Evolutionary conservation across 108 stramenopile species (phyloP).

Genomic region (Cylindrotheca fusiformis): DNA sequence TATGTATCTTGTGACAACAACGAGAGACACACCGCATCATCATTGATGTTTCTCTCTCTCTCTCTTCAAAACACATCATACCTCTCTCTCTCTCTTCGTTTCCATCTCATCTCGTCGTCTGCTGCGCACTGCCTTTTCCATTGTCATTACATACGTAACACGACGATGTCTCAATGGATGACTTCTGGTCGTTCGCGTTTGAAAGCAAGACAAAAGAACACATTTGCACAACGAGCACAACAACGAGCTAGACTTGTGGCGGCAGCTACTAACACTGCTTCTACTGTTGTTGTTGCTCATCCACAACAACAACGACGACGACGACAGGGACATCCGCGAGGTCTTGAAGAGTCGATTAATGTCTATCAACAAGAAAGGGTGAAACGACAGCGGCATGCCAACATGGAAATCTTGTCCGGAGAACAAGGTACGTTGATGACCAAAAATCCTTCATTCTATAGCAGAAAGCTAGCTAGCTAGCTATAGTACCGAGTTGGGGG

Average conservation of each 20-base stretch:
- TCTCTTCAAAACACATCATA: too few species aligned
- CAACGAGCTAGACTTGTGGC: conserved; percentile 21
- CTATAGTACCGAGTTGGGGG: too few species aligned
- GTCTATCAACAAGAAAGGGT: neutral
- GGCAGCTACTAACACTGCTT: neutral
- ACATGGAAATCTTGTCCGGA: neutral
- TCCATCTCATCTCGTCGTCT: too few species aligned
- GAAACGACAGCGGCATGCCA: neutral
- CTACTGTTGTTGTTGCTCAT: too few species aligned
- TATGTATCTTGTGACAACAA: too few species aligned
- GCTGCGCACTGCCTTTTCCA: neutral
- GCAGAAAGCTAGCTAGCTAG: too few species aligned
- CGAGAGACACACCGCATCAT: too few species aligned
- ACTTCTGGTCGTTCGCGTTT: conserved; percentile 40
- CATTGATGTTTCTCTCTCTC: neutral
- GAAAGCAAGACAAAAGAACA: conserved; percentile 34
- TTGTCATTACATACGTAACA: neutral
- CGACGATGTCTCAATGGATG: conserved; percentile 40
- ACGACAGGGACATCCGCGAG: too few species aligned
- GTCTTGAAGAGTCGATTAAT: too few species aligned
- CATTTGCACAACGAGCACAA: conserved; percentile 26
- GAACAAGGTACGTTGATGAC: neutral
- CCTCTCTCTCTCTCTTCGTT: too few species aligned
- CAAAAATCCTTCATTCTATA: too few species aligned
- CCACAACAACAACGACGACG: too few species aligned